Conservation (phyloP, 306 rosid species). For the Vigna angularis region DNA sequence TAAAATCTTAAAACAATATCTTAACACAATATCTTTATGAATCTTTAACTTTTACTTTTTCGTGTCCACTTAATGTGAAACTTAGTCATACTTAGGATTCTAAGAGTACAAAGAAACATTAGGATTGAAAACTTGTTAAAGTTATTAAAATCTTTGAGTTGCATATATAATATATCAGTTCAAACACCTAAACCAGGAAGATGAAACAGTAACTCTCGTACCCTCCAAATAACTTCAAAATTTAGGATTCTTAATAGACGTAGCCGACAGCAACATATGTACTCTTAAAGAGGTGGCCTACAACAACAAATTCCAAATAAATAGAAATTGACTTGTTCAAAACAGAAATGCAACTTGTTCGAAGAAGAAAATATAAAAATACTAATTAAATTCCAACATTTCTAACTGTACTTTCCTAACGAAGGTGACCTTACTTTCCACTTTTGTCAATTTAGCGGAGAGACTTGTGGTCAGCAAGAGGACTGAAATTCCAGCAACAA, state of each 20-base stretch:
- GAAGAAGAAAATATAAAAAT: background rate
- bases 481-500: background rate
- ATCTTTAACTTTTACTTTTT: too few species aligned
- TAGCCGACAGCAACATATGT: background rate
- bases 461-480: background rate
- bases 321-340: background rate
- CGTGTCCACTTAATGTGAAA: too few species aligned
- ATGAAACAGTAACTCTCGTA: background rate
- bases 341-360: background rate
- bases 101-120: too few species aligned
- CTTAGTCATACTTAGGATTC: too few species aligned
- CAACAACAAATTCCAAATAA: background rate
- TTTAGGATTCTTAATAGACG: background rate
- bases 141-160: background rate
- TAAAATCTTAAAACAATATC: too few species aligned
- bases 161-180: background rate
- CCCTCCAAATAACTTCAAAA: background rate
- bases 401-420: background rate
- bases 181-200: background rate
- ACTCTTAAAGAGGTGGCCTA: background rate
- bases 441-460: background rate
- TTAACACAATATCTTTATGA: too few species aligned
- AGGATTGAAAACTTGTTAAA: background rate
- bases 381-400: background rate
- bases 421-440: slow-evolving; percentile 1